A percentile compares a stretch with the other conserved stretches of the same genome.
Conservation (phyloP, 2,329 filamentous ascomycete genomes). For the Aspergillus candidus region DNA sequence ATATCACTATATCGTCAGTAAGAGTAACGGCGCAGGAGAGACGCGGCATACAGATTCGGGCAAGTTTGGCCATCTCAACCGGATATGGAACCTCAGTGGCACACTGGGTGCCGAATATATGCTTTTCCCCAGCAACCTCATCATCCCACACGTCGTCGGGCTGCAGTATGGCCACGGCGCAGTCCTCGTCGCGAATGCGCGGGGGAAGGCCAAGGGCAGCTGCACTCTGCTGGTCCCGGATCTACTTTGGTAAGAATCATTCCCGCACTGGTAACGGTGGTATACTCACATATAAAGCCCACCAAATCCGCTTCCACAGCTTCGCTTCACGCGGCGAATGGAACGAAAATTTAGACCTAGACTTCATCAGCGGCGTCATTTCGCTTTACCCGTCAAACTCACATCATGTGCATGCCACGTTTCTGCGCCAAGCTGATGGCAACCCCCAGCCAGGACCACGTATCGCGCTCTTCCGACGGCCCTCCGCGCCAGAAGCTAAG, state of each 20-base stretch:
- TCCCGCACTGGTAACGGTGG: too few species aligned
- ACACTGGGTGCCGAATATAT: constrained; percentile 26
- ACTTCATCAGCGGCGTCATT: background rate
- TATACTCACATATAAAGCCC: constrained; percentile 44
- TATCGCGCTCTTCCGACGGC: constrained; percentile 45
- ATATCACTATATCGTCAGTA: background rate
- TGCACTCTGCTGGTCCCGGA: constrained; percentile 45
- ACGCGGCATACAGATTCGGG: constrained; percentile 27
- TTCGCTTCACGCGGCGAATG: constrained; percentile 26
- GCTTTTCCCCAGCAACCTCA: constrained; percentile 18
- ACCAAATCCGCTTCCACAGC: constrained; percentile 48
- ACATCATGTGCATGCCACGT: constrained; percentile 34
- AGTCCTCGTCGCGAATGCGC: constrained; percentile 46
- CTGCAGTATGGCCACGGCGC: constrained; percentile 39
- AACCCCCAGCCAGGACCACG: constrained; percentile 46
- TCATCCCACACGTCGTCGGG: constrained; percentile 34
- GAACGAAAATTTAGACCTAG: constrained; percentile 28
- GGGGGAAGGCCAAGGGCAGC: constrained; percentile 42
- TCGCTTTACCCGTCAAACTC: background rate
- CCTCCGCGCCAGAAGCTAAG: constrained; percentile 53
- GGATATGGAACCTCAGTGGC: constrained; percentile 30
- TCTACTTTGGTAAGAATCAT: constrained; percentile 13
- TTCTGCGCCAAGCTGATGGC: constrained; percentile 50
- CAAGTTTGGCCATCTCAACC: constrained; percentile 36
- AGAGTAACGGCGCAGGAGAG: background rate